Evolutionary conservation across 345 rosid species (phyloP), one percentile per base, ranked within the genome.

Genomic region (Linum trigynum): DNA sequence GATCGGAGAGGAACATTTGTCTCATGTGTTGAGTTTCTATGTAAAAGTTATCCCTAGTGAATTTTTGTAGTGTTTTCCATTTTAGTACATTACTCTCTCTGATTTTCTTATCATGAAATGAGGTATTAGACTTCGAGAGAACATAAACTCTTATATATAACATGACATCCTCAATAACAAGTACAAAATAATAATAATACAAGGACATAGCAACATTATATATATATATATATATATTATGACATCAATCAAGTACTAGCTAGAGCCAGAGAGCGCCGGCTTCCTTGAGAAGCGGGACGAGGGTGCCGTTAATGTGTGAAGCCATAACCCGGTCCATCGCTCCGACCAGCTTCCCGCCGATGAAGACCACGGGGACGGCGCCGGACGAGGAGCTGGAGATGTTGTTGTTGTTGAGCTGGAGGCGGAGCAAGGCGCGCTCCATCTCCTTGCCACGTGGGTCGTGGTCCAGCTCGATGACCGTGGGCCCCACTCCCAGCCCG

Each of bases 191-290:
- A 23, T 23, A 23, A 23, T 23, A 23, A 23, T 23, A 23, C 32
- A 23, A 23, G 32, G 32, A 23, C 32, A 23, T 23, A 23, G 32
- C 32, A 23, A 23, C 32, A 23, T 23, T 23, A 23, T 23, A 23
- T 0, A 23, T 23, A 23, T 23, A 23, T 23, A 23, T 23, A 23
- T 23, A 23, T 23, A 23, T 23, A 23, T 23, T 23, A 23, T 23
- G 32, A 23, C 32, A 23, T 23, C 61, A 57, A 57, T 5, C 3
- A 48, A 48, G 14, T 1, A 2, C 38, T 37, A 86, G 39, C 38
- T 37, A 86, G 39, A 86, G 92, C 89, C 92, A 86, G 14, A 84
- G 86, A 57, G 92, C 89, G 14, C 89, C 92, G 48, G 91, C 91
- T 39, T 86, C 89, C 79, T 86, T 86, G 38, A 86, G 89, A 11